Conservation (phyloP, 2,329 filamentous ascomycete species). For the Alternaria metachromatica region DNA sequence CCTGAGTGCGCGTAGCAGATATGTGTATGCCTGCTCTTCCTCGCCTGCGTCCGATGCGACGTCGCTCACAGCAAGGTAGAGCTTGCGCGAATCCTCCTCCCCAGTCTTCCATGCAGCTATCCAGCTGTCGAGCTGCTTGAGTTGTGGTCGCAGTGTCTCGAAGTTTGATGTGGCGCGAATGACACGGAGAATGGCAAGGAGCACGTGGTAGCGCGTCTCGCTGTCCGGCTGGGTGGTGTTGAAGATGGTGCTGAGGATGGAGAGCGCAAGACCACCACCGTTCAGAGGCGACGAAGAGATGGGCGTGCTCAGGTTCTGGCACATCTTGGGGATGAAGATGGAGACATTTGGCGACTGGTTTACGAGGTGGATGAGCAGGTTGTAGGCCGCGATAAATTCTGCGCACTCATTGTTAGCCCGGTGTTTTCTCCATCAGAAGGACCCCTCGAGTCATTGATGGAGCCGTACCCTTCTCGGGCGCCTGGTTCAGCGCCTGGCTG, state of each 20-base stretch:
- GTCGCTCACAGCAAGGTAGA: constrained; percentile 84
- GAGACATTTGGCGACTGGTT: constrained; percentile 84
- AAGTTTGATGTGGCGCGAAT: constrained; percentile 73
- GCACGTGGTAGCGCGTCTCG: constrained; percentile 87
- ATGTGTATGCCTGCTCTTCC: constrained; percentile 75
- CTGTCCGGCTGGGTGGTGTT: constrained; percentile 78
- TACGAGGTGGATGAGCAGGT: constrained; percentile 93
- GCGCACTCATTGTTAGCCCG: constrained; percentile 37
- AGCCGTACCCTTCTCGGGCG: constrained; percentile 79
- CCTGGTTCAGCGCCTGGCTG: constrained; percentile 77
- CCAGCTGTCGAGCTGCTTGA: constrained; percentile 84
- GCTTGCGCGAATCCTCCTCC: constrained; percentile 80
- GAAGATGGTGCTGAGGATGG: constrained; percentile 93
- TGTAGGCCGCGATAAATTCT: constrained; percentile 96
- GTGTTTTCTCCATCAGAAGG: constrained; percentile 6
- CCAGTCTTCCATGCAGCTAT: constrained; percentile 81
- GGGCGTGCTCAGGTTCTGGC: constrained; percentile 83
- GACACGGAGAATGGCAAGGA: constrained; percentile 85
- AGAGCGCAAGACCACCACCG: constrained; percentile 84
- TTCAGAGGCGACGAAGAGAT: constrained; percentile 85
- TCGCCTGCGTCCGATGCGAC: constrained; percentile 80
- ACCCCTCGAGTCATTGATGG: not conserved
- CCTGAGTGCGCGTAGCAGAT: constrained; percentile 77
- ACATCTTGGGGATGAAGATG: constrained; percentile 86
- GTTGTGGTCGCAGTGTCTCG: constrained; percentile 81